Percentiles rank a stretch among this genome's conserved stretches.
phyloP scores from a whole-genome alignment of 352 stramenopile species.

The Globisporangium spinosum region DNA sequence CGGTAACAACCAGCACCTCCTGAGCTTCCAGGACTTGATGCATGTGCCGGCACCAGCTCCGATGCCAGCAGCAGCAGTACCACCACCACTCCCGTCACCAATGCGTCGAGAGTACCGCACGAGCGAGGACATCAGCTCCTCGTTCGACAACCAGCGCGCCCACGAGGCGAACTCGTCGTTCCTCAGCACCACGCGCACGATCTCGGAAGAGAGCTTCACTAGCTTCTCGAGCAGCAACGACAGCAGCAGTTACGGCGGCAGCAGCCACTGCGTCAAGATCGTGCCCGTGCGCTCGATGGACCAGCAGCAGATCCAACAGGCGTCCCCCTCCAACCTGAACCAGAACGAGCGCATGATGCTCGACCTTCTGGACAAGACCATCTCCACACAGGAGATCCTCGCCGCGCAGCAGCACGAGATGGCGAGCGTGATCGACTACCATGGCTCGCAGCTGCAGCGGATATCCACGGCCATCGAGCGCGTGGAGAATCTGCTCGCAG shows the following conservation, averaged over 20 bases:
- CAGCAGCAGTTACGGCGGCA: conserved; percentile 17
- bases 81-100: neutral
- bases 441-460: conserved; percentile 55
- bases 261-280: conserved; percentile 24
- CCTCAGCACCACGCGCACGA: conserved; percentile 13
- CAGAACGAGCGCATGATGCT: conserved; percentile 70
- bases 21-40: conserved; percentile 2
- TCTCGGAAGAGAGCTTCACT: conserved; percentile 22
- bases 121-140: conserved; percentile 1
- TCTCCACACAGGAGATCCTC: conserved; percentile 75
- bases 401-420: conserved; percentile 71
- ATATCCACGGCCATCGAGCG: conserved; percentile 70
- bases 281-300: conserved; percentile 7
- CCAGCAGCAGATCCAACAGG: conserved; percentile 22
- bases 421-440: conserved; percentile 58
- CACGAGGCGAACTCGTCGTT: conserved; percentile 17
- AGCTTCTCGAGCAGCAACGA: conserved; percentile 17
- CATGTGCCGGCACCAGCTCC: neutral
- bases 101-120: neutral
- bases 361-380: conserved; percentile 73
- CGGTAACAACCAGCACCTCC: conserved; percentile 5
- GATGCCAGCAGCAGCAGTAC: neutral
- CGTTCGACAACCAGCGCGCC: conserved; percentile 19
- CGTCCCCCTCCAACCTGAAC: conserved; percentile 29
- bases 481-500: conserved; percentile 58